These are phyloP conservation scores for Beauveria sp. DNA, from an alignment of 2,329 filamentous ascomycete species.

Conservation along the genomic window DNA sequence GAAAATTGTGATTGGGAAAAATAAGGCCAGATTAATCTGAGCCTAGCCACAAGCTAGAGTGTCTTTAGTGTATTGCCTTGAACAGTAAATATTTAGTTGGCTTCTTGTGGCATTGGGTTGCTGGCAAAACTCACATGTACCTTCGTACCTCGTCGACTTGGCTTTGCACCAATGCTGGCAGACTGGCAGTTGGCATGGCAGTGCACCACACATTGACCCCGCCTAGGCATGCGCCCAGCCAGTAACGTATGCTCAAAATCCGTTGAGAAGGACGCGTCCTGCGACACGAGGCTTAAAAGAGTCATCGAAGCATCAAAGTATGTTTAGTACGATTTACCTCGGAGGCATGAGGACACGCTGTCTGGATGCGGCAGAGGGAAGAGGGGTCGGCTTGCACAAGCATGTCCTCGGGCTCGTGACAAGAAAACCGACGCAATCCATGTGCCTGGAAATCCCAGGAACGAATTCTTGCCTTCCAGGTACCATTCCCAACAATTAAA, in stretches of 20 bases:
- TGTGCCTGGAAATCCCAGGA: background rate
- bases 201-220: background rate
- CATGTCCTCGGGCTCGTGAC: background rate
- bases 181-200: no score
- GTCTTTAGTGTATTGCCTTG: no score
- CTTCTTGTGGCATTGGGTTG: no score
- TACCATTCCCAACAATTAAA: slow-evolving; percentile 8
- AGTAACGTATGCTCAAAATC: slow-evolving; percentile 1
- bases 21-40: no score
- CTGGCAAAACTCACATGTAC: background rate
- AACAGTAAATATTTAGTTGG: no score
- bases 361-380: background rate
- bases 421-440: background rate
- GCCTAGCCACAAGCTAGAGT: no score
- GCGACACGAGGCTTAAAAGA: background rate
- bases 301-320: background rate
- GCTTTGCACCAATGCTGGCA: no score
- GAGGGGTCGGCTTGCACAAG: background rate
- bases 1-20: no score
- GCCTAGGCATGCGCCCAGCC: background rate
- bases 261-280: slow-evolving; percentile 4
- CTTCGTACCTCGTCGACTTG: no score
- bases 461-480: background rate
- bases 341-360: slow-evolving; percentile 2
- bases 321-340: background rate